Evolutionary conservation across 495 filamentous ascomycete species (phyloP), one percentile per base, ranked within the genome.

Genomic region (Penicillium longicatenatum): DNA sequence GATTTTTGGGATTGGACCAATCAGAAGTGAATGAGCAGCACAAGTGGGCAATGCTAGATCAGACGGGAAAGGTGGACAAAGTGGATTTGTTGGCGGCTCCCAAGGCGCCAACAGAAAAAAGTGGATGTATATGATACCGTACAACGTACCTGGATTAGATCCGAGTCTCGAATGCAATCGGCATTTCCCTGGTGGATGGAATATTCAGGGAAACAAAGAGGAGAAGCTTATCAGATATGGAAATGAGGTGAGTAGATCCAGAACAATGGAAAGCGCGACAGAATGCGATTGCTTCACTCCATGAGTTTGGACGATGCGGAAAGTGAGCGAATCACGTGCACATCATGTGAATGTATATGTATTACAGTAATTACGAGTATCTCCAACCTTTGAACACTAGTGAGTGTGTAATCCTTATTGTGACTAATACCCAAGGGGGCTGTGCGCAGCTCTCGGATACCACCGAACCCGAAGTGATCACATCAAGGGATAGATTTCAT

Each of bases 381-480:
- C 6, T n/a, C 16, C 2, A 4, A 17, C 16, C 1, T 10, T 10
- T 19, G 6, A 11, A 45, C 4, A 45, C 42, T 12, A 9, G 19
- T 11, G 42, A 14, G 9, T 45, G 19, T n/a, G 19, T 52, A n/a
- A 52, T 12, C 1, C 30, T 20, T 43, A 16, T 43, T 21, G 44
- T 58, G 52, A 17, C 0, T 20, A 62, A 62, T 55, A 62, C 55
- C 42, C 6, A 31, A 48, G 24, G 45, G 45, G 45, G 45, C 45
- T 48, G 26, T 49, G 48, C 46, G 51, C 33, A 60, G 47, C 31
- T 59, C 43, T 66, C 66, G 66, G 66, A 68, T 66, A 66, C 45
- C 55, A 49, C 59, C 66, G 66, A 62, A 58, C 31, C 57, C 52
- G 62, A n/a, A n/a, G n/a, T 54, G 30, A 19, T 33, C 19, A 19